A percentile compares a stretch with the other conserved stretches of the same genome.
phyloP scores from a whole-genome alignment of 352 stramenopile genomes.

The Thalassiosira oceanica region DNA sequence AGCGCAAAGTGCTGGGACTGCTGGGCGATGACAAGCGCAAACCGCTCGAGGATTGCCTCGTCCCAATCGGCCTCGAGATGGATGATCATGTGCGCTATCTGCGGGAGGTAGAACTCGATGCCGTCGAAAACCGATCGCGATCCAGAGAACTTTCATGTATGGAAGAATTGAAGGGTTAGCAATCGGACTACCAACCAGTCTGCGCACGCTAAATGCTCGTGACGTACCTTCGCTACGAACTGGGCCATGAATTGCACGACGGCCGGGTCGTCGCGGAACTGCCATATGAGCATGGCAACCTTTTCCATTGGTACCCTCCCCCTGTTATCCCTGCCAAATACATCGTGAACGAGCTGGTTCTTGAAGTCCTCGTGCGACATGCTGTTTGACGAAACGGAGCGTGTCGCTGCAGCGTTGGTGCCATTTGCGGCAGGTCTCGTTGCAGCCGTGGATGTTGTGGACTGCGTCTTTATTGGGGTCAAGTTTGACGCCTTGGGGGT shows the following conservation, averaged over 20 bases:
- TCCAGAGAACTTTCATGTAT: slow-evolving; percentile 61
- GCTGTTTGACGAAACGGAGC: neutral
- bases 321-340: slow-evolving; percentile 67
- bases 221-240: slow-evolving; percentile 77
- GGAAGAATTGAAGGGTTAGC: neutral
- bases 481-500: slow-evolving; percentile 21
- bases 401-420: neutral
- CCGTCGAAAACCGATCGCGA: slow-evolving; percentile 84
- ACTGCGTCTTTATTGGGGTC: slow-evolving; percentile 3
- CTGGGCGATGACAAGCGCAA: slow-evolving; percentile 84
- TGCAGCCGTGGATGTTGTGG: neutral
- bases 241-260: slow-evolving; percentile 81
- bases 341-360: slow-evolving; percentile 72
- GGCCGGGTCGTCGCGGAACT: slow-evolving; percentile 75
- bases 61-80: slow-evolving; percentile 86
- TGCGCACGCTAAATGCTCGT: too few species aligned
- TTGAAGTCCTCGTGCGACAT: slow-evolving; percentile 53
- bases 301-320: slow-evolving; percentile 81
- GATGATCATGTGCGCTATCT: slow-evolving; percentile 89
- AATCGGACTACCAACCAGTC: neutral
- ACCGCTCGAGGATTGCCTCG: slow-evolving; percentile 84
- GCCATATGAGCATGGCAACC: slow-evolving; percentile 82
- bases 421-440: neutral
- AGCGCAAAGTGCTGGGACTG: slow-evolving; percentile 87
- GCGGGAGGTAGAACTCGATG: slow-evolving; percentile 89